phyloP scores from a whole-genome alignment of 352 stramenopile genomes.

The Pythium rishiriense region DNA sequence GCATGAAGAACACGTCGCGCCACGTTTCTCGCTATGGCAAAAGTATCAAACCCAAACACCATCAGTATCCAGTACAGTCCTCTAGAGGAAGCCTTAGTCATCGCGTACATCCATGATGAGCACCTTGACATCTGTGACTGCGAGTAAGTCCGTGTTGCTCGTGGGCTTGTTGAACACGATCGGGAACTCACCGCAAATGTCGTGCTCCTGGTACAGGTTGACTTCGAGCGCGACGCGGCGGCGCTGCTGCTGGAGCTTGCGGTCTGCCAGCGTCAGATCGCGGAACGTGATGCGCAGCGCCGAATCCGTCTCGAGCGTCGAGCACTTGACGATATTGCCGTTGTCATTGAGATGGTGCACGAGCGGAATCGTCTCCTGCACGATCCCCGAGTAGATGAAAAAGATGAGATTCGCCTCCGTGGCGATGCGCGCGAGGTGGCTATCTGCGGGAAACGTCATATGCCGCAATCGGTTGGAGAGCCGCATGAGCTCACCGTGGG shows the following conservation, averaged over 20 bases:
- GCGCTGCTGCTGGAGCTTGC: constrained; percentile 36
- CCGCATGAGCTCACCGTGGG: constrained; percentile 66
- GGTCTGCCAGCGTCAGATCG: constrained; percentile 21
- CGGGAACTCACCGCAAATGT: constrained; percentile 73
- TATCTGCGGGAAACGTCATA: constrained; percentile 63
- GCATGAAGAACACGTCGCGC: constrained; percentile 79
- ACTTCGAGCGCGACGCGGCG: constrained; percentile 66
- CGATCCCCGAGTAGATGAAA: constrained; percentile 78
- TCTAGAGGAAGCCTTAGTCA: no score
- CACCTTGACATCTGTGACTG: constrained; percentile 78
- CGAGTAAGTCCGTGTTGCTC: constrained; percentile 67
- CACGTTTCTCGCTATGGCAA: constrained; percentile 61
- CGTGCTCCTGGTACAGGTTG: constrained; percentile 79
- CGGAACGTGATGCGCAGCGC: constrained; percentile 29
- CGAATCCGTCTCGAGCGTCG: constrained; percentile 39
- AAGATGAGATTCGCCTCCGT: constrained; percentile 72
- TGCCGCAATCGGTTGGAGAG: constrained; percentile 69
- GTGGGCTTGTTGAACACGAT: constrained; percentile 61
- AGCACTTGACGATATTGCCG: constrained; percentile 54
- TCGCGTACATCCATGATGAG: constrained; percentile 82
- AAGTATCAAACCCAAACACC: constrained; percentile 10
- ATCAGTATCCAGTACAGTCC: no score
- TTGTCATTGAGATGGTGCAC: constrained; percentile 68
- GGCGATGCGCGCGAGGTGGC: constrained; percentile 66
- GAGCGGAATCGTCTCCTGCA: constrained; percentile 76